These are phyloP conservation scores for Thelonectria olida DNA, from an alignment of 2,329 filamentous ascomycete species.

Conservation along the genomic window DNA sequence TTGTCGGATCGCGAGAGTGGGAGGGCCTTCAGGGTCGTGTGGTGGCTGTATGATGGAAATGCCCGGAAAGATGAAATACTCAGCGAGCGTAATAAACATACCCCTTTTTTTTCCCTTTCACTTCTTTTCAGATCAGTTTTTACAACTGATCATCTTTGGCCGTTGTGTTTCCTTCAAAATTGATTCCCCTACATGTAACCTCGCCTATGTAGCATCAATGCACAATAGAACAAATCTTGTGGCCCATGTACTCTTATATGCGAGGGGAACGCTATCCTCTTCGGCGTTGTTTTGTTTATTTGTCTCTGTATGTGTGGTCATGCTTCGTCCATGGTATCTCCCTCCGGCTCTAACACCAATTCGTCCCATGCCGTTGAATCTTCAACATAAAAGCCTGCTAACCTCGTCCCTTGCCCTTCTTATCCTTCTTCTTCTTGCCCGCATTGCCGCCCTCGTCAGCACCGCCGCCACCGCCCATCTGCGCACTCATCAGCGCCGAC, in stretches of 20 bases:
- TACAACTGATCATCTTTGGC: not conserved
- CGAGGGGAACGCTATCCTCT: slow-evolving; percentile 2
- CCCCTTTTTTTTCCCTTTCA: slow-evolving; percentile 30
- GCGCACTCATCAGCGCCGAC: slow-evolving; percentile 53
- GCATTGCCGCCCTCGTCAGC: slow-evolving; percentile 40
- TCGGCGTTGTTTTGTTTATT: slow-evolving; percentile 15
- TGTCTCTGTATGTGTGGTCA: not conserved
- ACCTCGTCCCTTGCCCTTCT: slow-evolving; percentile 55
- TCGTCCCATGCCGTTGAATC: not conserved
- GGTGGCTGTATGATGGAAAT: slow-evolving; percentile 41
- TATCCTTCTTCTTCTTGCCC: slow-evolving; percentile 57
- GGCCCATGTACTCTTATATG: not conserved
- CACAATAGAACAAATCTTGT: slow-evolving; percentile 26
- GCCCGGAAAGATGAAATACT: slow-evolving; percentile 8
- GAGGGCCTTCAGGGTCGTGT: slow-evolving; percentile 59
- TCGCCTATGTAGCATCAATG: slow-evolving; percentile 24
- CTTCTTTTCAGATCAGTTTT: not conserved
- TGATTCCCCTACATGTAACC: not conserved
- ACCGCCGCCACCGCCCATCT: slow-evolving; percentile 36
- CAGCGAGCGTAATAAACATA: slow-evolving; percentile 32
- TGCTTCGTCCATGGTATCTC: slow-evolving; percentile 9
- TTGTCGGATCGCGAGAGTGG: slow-evolving; percentile 65
- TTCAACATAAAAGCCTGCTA: slow-evolving; percentile 23
- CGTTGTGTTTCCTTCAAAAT: not conserved
- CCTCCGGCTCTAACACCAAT: not conserved